phyloP scores from a whole-genome alignment of 169 alveolate species.

The Eimeria tenella region DNA sequence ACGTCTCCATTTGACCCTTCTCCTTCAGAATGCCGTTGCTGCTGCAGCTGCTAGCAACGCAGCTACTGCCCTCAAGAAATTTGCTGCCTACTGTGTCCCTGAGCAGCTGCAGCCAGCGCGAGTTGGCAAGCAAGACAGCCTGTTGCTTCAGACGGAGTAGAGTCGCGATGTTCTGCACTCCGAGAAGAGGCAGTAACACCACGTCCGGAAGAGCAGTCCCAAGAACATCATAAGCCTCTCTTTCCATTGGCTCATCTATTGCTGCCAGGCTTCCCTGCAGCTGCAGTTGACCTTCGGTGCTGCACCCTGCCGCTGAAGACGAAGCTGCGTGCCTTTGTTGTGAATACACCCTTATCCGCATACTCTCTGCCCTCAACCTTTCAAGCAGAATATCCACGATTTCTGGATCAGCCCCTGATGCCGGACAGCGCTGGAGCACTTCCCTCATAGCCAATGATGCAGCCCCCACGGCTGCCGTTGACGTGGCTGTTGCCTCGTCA shows the following conservation, averaged over 20 bases:
- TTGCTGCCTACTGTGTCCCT: conserved; percentile 65
- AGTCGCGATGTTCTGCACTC: conserved; percentile 31
- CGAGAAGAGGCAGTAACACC: conserved; percentile 61
- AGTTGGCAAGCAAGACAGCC: conserved; percentile 39
- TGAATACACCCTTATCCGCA: conserved; percentile 73
- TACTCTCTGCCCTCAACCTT: conserved; percentile 71
- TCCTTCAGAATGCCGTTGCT: background rate
- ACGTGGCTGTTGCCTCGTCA: background rate
- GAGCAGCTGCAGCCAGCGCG: conserved; percentile 77
- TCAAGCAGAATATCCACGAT: conserved; percentile 56
- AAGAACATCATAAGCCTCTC: conserved; percentile 59
- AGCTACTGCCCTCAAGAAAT: conserved; percentile 62
- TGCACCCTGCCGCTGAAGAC: conserved; percentile 20
- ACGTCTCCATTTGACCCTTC: background rate
- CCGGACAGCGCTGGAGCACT: conserved; percentile 61
- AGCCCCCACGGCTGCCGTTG: conserved; percentile 32
- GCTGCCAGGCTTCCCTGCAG: conserved; percentile 29
- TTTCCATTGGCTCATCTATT: conserved; percentile 70
- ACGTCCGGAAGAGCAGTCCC: conserved; percentile 52
- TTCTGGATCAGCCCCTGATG: conserved; percentile 67
- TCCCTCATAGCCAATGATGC: conserved; percentile 42
- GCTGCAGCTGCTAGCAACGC: conserved; percentile 20
- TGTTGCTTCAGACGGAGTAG: conserved; percentile 60
- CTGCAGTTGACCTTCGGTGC: conserved; percentile 27
- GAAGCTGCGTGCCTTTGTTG: conserved; percentile 75